Conservation (phyloP, 208 protist species). For the Leishmania amazonensis region DNA sequence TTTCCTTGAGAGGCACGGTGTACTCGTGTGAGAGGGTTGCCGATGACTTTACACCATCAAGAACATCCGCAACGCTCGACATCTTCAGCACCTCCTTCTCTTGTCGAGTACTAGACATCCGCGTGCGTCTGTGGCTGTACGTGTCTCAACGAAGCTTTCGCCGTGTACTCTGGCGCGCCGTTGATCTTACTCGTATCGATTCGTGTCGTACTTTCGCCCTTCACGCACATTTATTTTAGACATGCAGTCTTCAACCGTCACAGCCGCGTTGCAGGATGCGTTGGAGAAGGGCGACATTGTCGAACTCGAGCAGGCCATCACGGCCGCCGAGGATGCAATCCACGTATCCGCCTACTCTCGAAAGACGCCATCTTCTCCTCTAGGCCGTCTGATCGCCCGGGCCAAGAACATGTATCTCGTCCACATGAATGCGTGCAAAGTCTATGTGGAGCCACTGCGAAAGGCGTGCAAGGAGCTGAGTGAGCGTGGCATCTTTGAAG, state of each 20-base stretch:
- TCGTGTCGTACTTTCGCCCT: neutral
- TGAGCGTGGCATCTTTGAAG: constrained; percentile 54
- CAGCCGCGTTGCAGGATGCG: constrained; percentile 42
- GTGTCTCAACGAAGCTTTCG: neutral
- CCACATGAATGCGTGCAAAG: constrained; percentile 55
- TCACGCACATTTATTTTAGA: neutral
- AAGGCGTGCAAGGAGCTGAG: constrained; percentile 54
- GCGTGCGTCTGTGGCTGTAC: neutral
- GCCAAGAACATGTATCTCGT: constrained; percentile 43
- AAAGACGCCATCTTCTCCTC: constrained; percentile 22
- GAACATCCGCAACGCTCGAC: neutral
- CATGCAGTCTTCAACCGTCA: constrained; percentile 10
- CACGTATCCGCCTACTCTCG: constrained; percentile 22
- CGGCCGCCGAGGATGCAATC: constrained; percentile 30
- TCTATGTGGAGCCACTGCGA: constrained; percentile 63
- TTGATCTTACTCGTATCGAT: neutral
- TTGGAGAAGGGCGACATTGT: constrained; percentile 68
- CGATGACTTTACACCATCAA: neutral
- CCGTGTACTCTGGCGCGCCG: neutral
- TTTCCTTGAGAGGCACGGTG: neutral
- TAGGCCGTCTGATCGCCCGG: constrained; percentile 26
- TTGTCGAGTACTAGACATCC: neutral
- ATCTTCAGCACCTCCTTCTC: neutral
- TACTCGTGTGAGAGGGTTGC: neutral
- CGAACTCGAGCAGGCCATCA: constrained; percentile 67